Conservation (phyloP, 352 stramenopile species). For the Globisporangium parvum region DNA sequence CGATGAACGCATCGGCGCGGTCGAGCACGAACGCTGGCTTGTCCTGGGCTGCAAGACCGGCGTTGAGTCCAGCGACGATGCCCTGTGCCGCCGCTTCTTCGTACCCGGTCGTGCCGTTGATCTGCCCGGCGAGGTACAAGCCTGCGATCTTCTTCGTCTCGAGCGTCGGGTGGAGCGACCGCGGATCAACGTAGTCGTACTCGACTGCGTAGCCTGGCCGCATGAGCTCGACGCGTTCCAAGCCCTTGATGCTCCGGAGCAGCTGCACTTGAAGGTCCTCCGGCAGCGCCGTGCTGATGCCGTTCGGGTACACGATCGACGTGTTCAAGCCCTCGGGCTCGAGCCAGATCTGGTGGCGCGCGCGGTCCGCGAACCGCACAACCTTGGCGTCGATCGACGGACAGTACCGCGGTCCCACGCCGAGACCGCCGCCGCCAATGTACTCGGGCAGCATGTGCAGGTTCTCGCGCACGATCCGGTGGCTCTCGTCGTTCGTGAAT, state of each 20-base stretch:
- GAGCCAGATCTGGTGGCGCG: conserved; percentile 92
- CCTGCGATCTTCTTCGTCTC: conserved; percentile 92
- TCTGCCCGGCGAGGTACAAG: conserved; percentile 97
- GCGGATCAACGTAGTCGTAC: conserved; percentile 98
- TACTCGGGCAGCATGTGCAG: conserved; percentile 93
- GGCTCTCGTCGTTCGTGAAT: conserved; percentile 95
- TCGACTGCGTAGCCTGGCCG: conserved; percentile 98
- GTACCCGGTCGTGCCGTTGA: conserved; percentile 99
- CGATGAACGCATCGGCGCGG: conserved; percentile 94
- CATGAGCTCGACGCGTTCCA: conserved; percentile 95
- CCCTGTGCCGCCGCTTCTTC: conserved; percentile 98
- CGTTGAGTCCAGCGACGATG: conserved; percentile 96
- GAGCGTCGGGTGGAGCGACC: conserved; percentile 90
- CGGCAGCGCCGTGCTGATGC: conserved; percentile 90
- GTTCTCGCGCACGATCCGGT: conserved; percentile 92
- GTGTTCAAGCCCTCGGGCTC: conserved; percentile 97
- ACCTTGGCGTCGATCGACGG: conserved; percentile 98
- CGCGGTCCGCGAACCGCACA: conserved; percentile 68
- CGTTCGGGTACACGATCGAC: conserved; percentile 97
- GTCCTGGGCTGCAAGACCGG: conserved; percentile 69
- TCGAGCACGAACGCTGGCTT: conserved; percentile 89
- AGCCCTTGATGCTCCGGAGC: conserved; percentile 92
- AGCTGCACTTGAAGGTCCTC: conserved; percentile 94
- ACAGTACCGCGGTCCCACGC: conserved; percentile 90
- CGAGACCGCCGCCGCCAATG: conserved; percentile 70